Evolutionary conservation across 768 basidiomycete species (phyloP), one percentile per base, ranked within the genome.

Genomic region (Collybiopsis luxurians): DNA sequence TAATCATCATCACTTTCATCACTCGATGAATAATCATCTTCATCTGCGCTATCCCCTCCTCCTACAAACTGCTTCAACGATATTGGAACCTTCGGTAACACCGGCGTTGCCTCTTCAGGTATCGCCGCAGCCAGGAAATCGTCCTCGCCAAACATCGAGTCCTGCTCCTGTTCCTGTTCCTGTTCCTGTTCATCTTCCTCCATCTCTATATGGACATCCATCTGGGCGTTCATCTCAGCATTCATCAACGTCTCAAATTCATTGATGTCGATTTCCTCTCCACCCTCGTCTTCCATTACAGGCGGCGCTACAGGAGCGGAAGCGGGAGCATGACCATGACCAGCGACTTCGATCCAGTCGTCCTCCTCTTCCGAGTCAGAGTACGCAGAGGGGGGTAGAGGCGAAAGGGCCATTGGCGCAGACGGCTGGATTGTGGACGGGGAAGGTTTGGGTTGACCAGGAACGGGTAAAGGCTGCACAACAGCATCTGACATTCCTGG

Each of bases 1-100:
- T 64, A 81, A 59, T 81, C 77, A 50, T 80, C 80, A 57, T 84
- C 82, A 61, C 77, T 81, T 2, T 84, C 81, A 26, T 82, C 76
- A 59, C 81, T 83, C 9, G 79, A 78, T 17, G 77, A 77, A 55
- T 77, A 80, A 39, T 79, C 81, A 50, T 82, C 80, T 27, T 81
- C 78, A 31, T 76, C 72, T 34, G 60, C 71, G 42, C 69, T 73
- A 19, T 56, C 63, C 24, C 57, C 65, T 47, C 73, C 78, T 43
- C 72, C 78, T 9, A 74, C 83, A 58, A 79, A 75, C 57, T 75
- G 72, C 57, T 78, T 77, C 58, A 84, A 58, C 30, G 84, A 83
- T 28, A 85, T 75, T 12, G 67, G 68, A 42, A 67, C 63, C 30
- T 56, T 40, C 30, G 59, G 56, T 38, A 61, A n/a, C 45, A 60